A percentile compares a stretch with the other conserved stretches of the same genome.
Evolutionary conservation across 768 basidiomycete species (phyloP).

Genomic region (Serendipita vermifera): DNA sequence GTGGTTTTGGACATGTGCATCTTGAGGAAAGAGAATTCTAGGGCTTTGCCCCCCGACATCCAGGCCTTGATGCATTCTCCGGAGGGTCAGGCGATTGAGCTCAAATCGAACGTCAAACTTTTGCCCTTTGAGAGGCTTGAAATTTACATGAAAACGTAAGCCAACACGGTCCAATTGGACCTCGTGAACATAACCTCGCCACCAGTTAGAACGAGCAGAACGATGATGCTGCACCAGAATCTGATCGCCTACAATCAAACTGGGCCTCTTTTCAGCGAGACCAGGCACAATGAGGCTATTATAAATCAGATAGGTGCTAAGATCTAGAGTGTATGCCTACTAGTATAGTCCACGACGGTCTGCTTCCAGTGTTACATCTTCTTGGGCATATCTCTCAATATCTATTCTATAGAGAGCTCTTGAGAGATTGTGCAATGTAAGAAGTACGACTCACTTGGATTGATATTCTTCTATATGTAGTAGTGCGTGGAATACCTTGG

Average conservation of each 20-base stretch:
- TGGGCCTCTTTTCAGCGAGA: constrained; percentile 45
- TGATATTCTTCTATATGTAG: constrained; percentile 41
- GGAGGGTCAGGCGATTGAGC: constrained; percentile 39
- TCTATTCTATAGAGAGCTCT: constrained; percentile 18
- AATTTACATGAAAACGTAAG: constrained; percentile 35
- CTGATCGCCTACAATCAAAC: constrained; percentile 41
- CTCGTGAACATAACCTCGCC: constrained; percentile 35
- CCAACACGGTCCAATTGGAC: constrained; percentile 32
- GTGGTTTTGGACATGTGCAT: neutral
- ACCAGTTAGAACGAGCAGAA: constrained; percentile 24
- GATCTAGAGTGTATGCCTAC: neutral
- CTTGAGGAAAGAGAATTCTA: constrained; percentile 37
- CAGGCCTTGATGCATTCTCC: constrained; percentile 44
- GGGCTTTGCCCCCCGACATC: constrained; percentile 27
- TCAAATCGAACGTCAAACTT: constrained; percentile 44
- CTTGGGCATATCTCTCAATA: constrained; percentile 27
- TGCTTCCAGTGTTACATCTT: constrained; percentile 22
- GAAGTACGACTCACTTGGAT: constrained; percentile 27
- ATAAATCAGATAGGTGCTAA: neutral
- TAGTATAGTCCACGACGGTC: neutral
- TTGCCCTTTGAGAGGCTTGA: constrained; percentile 28
- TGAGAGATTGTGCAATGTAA: constrained; percentile 4
- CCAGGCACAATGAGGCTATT: constrained; percentile 40
- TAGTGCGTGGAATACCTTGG: constrained; percentile 32
- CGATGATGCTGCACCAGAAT: constrained; percentile 24